Conservation (phyloP, 2,329 filamentous ascomycete species). For the Talaromyces albobiverticillius region DNA sequence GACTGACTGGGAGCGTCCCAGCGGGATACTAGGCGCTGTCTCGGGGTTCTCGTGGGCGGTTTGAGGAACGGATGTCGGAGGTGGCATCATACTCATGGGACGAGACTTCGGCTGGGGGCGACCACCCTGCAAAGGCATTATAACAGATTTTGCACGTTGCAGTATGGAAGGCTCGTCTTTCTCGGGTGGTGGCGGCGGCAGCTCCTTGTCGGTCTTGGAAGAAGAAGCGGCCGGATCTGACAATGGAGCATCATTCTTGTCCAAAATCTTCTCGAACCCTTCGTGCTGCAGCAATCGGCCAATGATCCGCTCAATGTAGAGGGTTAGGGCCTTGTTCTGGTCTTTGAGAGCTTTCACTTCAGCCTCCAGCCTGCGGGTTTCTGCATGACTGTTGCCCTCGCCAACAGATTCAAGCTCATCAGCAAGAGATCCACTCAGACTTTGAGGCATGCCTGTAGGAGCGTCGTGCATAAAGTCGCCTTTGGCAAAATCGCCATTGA, state of each 20-base stretch:
- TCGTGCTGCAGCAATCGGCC: slow-evolving; percentile 90
- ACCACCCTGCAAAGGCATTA: slow-evolving; percentile 38
- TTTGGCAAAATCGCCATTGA: slow-evolving; percentile 88
- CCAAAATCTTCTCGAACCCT: slow-evolving; percentile 90
- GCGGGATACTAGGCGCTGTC: slow-evolving; percentile 48
- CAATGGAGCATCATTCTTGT: slow-evolving; percentile 62
- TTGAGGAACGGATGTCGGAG: slow-evolving; percentile 29
- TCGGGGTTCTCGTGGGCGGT: slow-evolving; percentile 46
- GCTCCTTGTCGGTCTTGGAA: slow-evolving; percentile 72
- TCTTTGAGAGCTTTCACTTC: slow-evolving; percentile 81
- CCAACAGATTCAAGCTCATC: slow-evolving; percentile 79
- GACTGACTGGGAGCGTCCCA: slow-evolving; percentile 41
- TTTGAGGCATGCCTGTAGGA: slow-evolving; percentile 47
- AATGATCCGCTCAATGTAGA: slow-evolving; percentile 99
- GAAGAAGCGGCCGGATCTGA: slow-evolving; percentile 24
- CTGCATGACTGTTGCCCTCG: slow-evolving; percentile 56
- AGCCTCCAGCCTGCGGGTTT: slow-evolving; percentile 66
- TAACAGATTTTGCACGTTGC: slow-evolving; percentile 60
- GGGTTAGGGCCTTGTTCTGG: slow-evolving; percentile 92
- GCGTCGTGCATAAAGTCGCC: slow-evolving; percentile 69
- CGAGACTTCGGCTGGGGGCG: slow-evolving; percentile 44
- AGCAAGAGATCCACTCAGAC: slow-evolving; percentile 61
- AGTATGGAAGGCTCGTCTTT: slow-evolving; percentile 54
- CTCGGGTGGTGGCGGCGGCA: slow-evolving; percentile 67
- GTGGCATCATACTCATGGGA: slow-evolving; percentile 44